Evolutionary conservation across 129 eudicot species (phyloP).

Genomic region (Ambrosia artemisiifolia): DNA sequence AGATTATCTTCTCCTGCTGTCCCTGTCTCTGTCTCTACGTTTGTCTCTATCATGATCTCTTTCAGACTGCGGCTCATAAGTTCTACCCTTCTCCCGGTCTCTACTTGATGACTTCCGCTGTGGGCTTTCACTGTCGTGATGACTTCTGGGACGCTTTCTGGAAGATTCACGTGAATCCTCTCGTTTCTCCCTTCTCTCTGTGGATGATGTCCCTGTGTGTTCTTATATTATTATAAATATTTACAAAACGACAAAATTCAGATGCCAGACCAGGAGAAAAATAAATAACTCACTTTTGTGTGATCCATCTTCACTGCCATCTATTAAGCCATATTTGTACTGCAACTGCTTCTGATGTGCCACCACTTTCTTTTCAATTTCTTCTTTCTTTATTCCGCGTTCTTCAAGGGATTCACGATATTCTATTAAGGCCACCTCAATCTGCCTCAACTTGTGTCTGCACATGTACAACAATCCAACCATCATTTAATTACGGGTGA

Average conservation of each 20-base stretch:
- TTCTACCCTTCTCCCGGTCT: conserved; percentile 49
- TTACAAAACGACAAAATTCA: not conserved
- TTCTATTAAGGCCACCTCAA: conserved; percentile 91
- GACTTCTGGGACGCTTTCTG: conserved; percentile 65
- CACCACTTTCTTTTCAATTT: conserved; percentile 80
- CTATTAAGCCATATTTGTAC: conserved; percentile 64
- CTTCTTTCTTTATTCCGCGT: conserved; percentile 63
- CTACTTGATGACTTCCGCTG: conserved; percentile 51
- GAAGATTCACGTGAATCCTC: conserved; percentile 63
- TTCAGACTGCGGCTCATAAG: conserved; percentile 37
- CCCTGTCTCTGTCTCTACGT: conserved; percentile 43
- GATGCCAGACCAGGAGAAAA: not conserved
- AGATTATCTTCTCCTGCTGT: conserved; percentile 32
- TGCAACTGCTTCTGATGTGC: conserved; percentile 51
- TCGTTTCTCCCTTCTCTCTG: conserved; percentile 56
- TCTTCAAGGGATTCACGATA: conserved; percentile 89
- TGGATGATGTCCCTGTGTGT: conserved; percentile 46
- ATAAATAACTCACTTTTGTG: conserved; percentile 54
- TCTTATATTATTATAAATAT: not conserved
- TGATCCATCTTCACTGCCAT: conserved; percentile 43
- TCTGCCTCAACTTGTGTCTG: conserved; percentile 84
- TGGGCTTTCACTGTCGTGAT: conserved; percentile 67
- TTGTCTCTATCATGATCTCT: conserved; percentile 38
- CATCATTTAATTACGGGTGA: not conserved
- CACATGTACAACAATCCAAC: conserved; percentile 11